phyloP scores from a whole-genome alignment of 2,329 filamentous ascomycete species.

The Chaetomiaceae sp. region DNA sequence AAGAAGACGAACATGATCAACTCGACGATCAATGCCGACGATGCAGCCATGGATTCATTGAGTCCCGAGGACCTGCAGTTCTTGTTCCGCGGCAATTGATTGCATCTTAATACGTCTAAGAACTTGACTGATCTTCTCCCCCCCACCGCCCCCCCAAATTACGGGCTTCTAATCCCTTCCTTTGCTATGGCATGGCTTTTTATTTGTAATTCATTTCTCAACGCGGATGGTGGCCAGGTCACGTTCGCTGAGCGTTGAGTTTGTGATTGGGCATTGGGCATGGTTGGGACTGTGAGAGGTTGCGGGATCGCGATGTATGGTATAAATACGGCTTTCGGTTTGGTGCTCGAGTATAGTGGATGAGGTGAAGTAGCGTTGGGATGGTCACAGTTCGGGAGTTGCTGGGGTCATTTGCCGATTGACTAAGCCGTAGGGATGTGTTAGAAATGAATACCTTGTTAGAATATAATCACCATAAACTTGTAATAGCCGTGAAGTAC shows the following conservation, averaged over 20 bases:
- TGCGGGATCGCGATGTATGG: neutral
- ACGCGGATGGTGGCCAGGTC: neutral
- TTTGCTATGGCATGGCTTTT: neutral
- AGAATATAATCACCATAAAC: neutral
- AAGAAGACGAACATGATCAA: constrained; percentile 99
- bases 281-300: neutral
- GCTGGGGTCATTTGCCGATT: neutral
- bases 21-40: constrained; percentile 91
- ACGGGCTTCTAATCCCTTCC: too few species aligned
- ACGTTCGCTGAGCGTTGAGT: neutral
- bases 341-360: neutral
- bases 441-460: neutral
- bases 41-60: constrained; percentile 84
- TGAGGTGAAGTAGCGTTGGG: neutral
- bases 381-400: neutral
- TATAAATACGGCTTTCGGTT: neutral
- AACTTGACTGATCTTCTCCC: too few species aligned
- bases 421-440: neutral
- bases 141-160: too few species aligned
- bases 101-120: neutral
- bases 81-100: constrained; percentile 70
- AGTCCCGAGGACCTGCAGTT: constrained; percentile 93
- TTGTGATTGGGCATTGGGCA: too few species aligned
- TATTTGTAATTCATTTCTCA: neutral
- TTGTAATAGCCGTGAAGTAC: neutral